These are phyloP conservation scores for Diaporthe velutina DNA, from an alignment of 2,329 filamentous ascomycete genomes.

Conservation along the genomic window DNA sequence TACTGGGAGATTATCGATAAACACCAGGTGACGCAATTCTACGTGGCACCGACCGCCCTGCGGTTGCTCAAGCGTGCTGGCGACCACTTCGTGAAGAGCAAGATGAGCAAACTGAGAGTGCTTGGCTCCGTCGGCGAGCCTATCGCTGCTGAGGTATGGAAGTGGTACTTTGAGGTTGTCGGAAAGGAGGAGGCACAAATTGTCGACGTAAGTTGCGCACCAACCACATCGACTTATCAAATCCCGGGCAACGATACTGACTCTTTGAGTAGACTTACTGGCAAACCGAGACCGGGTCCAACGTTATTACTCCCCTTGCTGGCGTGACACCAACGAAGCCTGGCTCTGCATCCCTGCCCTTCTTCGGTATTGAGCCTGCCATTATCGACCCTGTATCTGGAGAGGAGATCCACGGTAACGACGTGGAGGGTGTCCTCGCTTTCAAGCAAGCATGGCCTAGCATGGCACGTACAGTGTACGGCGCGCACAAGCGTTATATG, in stretches of 20 bases:
- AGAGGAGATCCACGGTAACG: conserved; percentile 92
- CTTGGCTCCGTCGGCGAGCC: conserved; percentile 97
- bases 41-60: conserved; percentile 95
- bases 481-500: conserved; percentile 98
- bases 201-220: conserved; percentile 80
- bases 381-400: conserved; percentile 98
- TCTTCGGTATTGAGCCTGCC: conserved; percentile 97
- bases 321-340: conserved; percentile 97
- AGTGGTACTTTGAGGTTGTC: conserved; percentile 98
- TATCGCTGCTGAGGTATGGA: conserved; percentile 98
- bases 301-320: conserved; percentile 93
- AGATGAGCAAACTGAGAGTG: conserved; percentile 91
- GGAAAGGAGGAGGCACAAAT: conserved; percentile 94
- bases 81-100: conserved; percentile 88
- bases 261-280: conserved; percentile 84
- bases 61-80: conserved; percentile 95
- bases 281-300: conserved; percentile 98
- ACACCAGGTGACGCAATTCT: conserved; percentile 97
- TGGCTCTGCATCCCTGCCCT: conserved; percentile 93
- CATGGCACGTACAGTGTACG: conserved; percentile 98
- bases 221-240: neutral
- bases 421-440: conserved; percentile 95
- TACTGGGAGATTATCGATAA: conserved; percentile 99
- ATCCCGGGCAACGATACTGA: conserved; percentile 29
- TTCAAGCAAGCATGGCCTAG: conserved; percentile 99